Base-by-base conservation (phyloP, 108 stramenopile species). In the Stephanodiscus minutulus region DNA sequence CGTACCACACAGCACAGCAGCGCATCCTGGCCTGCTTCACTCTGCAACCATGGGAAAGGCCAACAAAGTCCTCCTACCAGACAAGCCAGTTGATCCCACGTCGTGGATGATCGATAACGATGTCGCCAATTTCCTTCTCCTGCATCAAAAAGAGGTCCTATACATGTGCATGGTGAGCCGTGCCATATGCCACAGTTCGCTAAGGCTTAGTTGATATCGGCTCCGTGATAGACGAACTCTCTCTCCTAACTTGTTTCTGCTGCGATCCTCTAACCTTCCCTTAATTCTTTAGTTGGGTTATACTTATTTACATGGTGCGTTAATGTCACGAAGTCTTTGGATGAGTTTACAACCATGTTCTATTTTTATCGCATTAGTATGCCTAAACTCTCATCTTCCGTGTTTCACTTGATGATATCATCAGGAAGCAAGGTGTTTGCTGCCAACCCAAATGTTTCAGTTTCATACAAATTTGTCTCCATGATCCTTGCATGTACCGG, bases 401-500 rank as follows among this genome's bases (percentile, higher is more conserved):
- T 61, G 33, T 24, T 20, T 52, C 8, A 12, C 22, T 18, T 54
- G 7, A 62, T 54, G 9, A 59, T 61, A 15, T 69, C 53, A 35
- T 11, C 66, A 85, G 84, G 88, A 5, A 79, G 85, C 81, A 94
- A 94, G 69, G 81, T 94, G 9, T 94, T 90, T 66, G 65, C 77
- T 13, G 61, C 83, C 6, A 61, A 57, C 24, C 53, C 68, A 48
- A 68, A 80, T 22, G 59, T 74, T 21, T 47, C 89, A 5, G 33
- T 84, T 55, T 84, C 90, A 9, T 95, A 87, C 84, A 87, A 85
- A 64, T 82, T 96, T 55, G 65, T 96, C 54, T 71, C 48, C 64
- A 77, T 91, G 85, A 82, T 91, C 37, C 62, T 93, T 12, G 84
- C 85, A 7, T 93, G 89, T 56, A 92, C 90, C 18, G 95, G 95